Evolutionary conservation across 257 asterid genomes (phyloP).

Genomic region (Solanum tarapatanum): DNA sequence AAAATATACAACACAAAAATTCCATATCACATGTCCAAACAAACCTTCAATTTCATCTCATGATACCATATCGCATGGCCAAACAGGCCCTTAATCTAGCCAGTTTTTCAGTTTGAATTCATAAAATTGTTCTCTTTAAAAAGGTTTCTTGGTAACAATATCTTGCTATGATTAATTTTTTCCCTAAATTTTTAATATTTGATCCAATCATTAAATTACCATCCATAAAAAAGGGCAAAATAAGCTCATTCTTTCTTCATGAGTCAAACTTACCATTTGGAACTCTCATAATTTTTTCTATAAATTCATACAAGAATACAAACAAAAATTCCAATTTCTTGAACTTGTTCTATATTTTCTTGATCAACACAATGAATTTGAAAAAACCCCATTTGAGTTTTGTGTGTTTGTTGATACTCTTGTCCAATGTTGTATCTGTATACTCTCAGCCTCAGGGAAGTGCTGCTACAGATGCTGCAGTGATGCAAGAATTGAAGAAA

Average conservation of each 20-base stretch:
- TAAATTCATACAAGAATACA: neutral
- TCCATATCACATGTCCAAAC: too few species aligned
- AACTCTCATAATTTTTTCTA: neutral
- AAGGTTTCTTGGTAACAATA: neutral
- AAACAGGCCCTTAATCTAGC: neutral
- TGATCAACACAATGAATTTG: neutral
- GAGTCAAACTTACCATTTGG: neutral
- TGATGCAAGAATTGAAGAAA: slow-evolving; percentile 17
- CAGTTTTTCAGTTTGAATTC: neutral
- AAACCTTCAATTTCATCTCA: too few species aligned
- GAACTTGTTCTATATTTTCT: neutral
- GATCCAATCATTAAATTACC: neutral
- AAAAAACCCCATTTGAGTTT: slow-evolving; percentile 1
- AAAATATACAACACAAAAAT: too few species aligned
- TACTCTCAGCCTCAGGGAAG: slow-evolving; percentile 1
- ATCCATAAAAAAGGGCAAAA: neutral
- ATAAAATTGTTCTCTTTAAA: neutral
- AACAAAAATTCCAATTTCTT: neutral
- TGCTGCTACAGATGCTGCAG: slow-evolving; percentile 17
- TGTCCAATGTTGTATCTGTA: neutral
- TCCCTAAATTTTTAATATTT: neutral
- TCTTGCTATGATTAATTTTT: neutral
- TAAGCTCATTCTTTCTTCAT: neutral
- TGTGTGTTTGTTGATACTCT: neutral
- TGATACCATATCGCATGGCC: too few species aligned